Base-by-base conservation (phyloP, 805 yeast species). In the Aciculoconidium aculeatum region DNA sequence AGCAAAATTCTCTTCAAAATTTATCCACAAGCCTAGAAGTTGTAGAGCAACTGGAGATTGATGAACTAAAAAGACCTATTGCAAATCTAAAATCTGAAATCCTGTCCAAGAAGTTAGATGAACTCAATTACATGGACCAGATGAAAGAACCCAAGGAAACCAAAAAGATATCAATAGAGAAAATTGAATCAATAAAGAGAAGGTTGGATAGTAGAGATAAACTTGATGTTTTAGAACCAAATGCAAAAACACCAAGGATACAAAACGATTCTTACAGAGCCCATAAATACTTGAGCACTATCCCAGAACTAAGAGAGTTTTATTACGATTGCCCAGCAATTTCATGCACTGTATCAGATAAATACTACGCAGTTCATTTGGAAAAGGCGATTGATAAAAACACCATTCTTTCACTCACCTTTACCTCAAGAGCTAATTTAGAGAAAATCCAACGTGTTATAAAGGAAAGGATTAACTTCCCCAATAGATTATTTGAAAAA, bases 291-390 rank as follows among this genome's bases (percentile, higher is more conserved):
- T 47, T 80, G 23, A 61, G 80, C 26, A 39, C 56, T 9, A 41
- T 59, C 12, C 47, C 53, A 1, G 47, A 50, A 5, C 61, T 77
- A 28, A 46, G 53, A 26, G 55, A 55, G 1, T 50, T 54, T 8
- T 72, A 82, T 31, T 73, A 63, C 34, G 94, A 82, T 45, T 94
- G 95, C 1, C 88, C 96, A 0, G 53, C 79, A 6, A 59, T 86
- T 15, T 65, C 81, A 0, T 65, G 90, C 13, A 63, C 71, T 4
- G 72, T 79, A 0, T 63, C 61, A 1, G 70, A 77, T 34, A 49
- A 55, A 7, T 41, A 50, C 7, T 70, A 67, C 42, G 78, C 82
- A 0, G 61, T 67, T 7, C 73, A 70, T 33, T 50, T 86, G 30
- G 83, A 77, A 28, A 65, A 70, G 27, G 61, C 75, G 5, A 65